Percentiles rank a stretch among this genome's conserved stretches.
Evolutionary conservation across 225 moss, liverwort and hornwort genomes (phyloP).

Genomic region (Bryum argenteum): DNA sequence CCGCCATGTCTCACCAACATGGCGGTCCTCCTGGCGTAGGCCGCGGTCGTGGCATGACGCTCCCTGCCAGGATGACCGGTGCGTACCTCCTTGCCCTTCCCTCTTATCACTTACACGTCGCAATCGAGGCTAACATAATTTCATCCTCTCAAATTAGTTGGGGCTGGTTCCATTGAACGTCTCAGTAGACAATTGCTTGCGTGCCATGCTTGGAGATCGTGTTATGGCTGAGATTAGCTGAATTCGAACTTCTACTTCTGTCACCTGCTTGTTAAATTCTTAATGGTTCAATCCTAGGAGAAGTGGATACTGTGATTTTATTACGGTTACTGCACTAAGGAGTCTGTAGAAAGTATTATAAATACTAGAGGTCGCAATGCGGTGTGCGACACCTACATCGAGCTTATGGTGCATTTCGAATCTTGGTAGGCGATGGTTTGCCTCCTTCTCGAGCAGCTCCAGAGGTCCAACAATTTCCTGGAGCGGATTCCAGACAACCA

Average conservation of each 20-base stretch:
- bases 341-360: no score
- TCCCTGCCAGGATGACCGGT: slow-evolving; percentile 99
- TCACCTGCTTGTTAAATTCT: no score
- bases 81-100: not conserved
- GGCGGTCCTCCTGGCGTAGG: slow-evolving; percentile 78
- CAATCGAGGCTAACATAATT: no score
- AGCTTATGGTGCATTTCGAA: not conserved
- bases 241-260: no score
- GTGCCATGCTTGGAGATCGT: no score
- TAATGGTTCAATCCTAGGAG: no score
- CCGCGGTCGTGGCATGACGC: slow-evolving; percentile 98
- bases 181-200: no score
- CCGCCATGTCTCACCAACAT: slow-evolving; percentile 85
- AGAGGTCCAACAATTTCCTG: not conserved
- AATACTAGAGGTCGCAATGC: no score
- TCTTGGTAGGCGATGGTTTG: not conserved
- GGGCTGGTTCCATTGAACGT: not conserved
- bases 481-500: not conserved
- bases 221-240: no score
- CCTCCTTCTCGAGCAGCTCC: not conserved
- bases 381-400: not conserved
- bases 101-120: not conserved
- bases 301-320: no score
- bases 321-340: no score
- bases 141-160: no score